Evolutionary conservation across 2,329 filamentous ascomycete species (phyloP).

Genomic region (Chrysosporium queenslandicum): DNA sequence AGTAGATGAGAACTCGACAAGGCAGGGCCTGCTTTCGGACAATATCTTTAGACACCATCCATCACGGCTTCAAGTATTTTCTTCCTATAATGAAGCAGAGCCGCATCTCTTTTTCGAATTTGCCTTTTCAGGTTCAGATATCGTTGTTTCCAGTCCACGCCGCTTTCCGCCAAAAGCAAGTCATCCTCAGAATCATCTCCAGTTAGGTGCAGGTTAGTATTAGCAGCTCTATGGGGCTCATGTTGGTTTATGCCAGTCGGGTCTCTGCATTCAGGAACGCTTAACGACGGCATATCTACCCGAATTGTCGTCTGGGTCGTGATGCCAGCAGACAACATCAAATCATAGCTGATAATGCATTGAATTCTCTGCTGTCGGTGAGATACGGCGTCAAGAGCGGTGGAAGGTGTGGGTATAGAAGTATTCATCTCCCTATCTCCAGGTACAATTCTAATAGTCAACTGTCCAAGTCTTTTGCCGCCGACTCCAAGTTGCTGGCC

Average conservation of each 20-base stretch:
- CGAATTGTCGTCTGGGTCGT: slow-evolving; percentile 6
- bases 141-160: slow-evolving; percentile 32
- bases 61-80: slow-evolving; percentile 38
- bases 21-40: neutral
- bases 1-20: too few species aligned
- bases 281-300: neutral
- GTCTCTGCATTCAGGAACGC: neutral
- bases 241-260: neutral
- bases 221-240: neutral
- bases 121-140: slow-evolving; percentile 32
- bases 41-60: slow-evolving; percentile 15
- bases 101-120: slow-evolving; percentile 31
- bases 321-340: neutral
- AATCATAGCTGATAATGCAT: slow-evolving; percentile 4
- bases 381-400: neutral
- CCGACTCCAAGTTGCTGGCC: slow-evolving; percentile 28
- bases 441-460: slow-evolving; percentile 24
- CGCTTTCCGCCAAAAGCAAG: slow-evolving; percentile 23
- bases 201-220: slow-evolving; percentile 16
- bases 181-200: slow-evolving; percentile 23
- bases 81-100: slow-evolving; percentile 33
- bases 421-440: slow-evolving; percentile 1
- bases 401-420: slow-evolving; percentile 1
- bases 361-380: neutral
- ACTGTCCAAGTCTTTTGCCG: slow-evolving; percentile 19